Evolutionary conservation across 202 grass and related monocot genomes (phyloP).

Genomic region (Musa balbisiana): DNA sequence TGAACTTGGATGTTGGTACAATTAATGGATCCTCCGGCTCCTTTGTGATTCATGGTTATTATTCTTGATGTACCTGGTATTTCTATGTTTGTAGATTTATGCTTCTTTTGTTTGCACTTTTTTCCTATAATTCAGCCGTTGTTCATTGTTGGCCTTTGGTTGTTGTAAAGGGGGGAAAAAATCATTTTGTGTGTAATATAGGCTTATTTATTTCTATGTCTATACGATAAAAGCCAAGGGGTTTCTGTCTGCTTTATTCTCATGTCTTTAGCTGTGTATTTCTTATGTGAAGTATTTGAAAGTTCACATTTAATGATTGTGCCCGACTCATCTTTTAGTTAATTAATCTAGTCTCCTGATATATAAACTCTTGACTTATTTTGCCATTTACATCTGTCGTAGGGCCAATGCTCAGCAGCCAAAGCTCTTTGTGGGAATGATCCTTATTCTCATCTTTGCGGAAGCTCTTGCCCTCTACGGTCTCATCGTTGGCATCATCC

Average conservation of each 20-base stretch:
- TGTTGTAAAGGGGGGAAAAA: too few species aligned
- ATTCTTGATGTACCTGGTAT: too few species aligned
- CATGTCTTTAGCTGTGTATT: not conserved
- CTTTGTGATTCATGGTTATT: too few species aligned
- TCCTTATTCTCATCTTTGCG: slow-evolving; percentile 21
- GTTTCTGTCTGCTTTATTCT: not conserved
- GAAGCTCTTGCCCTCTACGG: slow-evolving; percentile 23
- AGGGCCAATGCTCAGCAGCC: slow-evolving; percentile 20
- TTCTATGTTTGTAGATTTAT: too few species aligned
- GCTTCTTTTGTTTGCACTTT: too few species aligned
- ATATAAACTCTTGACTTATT: not conserved
- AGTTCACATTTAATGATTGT: not conserved
- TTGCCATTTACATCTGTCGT: not conserved
- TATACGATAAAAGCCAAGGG: not conserved
- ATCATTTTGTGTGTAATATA: too few species aligned
- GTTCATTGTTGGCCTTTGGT: too few species aligned
- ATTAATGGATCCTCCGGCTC: too few species aligned
- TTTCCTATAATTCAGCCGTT: too few species aligned
- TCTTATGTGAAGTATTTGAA: not conserved
- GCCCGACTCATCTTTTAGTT: not conserved
- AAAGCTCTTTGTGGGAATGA: slow-evolving; percentile 19
- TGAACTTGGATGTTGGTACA: too few species aligned
- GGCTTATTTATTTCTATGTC: not conserved
- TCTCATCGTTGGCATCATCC: slow-evolving; percentile 19
- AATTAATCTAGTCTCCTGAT: not conserved